Base-by-base conservation (phyloP, 2,329 filamentous ascomycete genomes). In the Cladosporium sp. region DNA sequence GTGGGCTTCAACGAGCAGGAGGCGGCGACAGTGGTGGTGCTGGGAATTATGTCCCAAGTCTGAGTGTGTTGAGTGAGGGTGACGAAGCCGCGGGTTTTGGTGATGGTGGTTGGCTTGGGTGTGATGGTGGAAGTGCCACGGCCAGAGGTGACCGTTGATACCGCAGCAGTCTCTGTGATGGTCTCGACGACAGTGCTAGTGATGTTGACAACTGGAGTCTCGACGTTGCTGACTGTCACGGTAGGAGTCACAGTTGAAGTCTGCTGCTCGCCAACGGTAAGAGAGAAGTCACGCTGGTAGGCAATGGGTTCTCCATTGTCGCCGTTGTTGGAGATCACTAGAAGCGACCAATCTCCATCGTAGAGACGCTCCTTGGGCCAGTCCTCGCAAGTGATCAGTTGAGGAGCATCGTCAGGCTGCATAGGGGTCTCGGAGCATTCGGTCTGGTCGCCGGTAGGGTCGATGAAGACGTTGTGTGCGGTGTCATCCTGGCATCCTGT, bases 251-350 rank as follows among this genome's bases (percentile, higher is more conserved):
- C 64, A 7, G 76, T 79, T 10, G 60, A 67, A 1, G 78, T 79
- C 11, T 67, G 59, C 61, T 78, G 77, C 10, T 75, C 72, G 11
- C 76, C 79, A 54, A 80, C 79, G 24, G 69, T 73, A 3, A 81
- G 71, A 12, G 51, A 75, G 70, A 74, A 77, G 73, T 81, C 79
- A 72, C 81, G 76, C 69, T 82, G 73, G 75, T 78, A 82, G 21
- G 78, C 80, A 59, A 82, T 81, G 0, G 81, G 80, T 26, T 78
- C 74, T 21, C 77, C 80, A 10, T 55, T 38, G 51, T 78, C 73
- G 44, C 76, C 80, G 68, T 82, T 80, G 41, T 82, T 82, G 38
- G 80, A 70, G 6, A 83, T 74, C 64, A 80, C 72, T 15, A 83
- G 68, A 11, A 83, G 73, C 4, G 80, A 78, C 78, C 79, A 83